Evolutionary conservation across 116 monocot species (phyloP).

Genomic region (Trichopus zeylanicus): DNA sequence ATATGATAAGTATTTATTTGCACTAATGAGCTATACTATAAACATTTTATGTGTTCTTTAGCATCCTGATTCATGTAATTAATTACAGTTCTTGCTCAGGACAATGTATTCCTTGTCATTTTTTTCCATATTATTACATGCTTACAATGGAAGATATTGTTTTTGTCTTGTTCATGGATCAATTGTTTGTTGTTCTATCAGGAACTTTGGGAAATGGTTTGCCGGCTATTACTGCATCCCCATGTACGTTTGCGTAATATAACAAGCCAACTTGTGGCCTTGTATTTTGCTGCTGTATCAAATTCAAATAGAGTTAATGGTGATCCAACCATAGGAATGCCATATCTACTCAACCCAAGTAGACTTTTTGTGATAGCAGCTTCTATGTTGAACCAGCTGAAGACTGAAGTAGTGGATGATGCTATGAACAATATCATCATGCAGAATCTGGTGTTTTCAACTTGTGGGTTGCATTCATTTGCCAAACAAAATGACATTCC

Average conservation of each 20-base stretch:
- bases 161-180: background rate
- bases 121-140: background rate
- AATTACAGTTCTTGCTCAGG: too few species aligned
- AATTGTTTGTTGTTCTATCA: constrained; percentile 16
- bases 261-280: constrained; percentile 56
- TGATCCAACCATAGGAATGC: background rate
- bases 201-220: constrained; percentile 58
- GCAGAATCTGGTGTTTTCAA: constrained; percentile 59
- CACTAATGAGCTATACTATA: too few species aligned
- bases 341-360: constrained; percentile 48
- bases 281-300: constrained; percentile 55
- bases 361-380: constrained; percentile 55
- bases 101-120: too few species aligned
- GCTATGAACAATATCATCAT: constrained; percentile 37
- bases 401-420: constrained; percentile 25
- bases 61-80: too few species aligned
- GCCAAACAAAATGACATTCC: constrained; percentile 21
- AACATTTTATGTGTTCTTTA: too few species aligned
- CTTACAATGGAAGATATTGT: background rate
- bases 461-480: constrained; percentile 59
- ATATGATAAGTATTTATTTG: too few species aligned
- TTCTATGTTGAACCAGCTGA: constrained; percentile 59
- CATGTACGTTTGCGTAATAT: constrained; percentile 52
- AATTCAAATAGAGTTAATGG: constrained; percentile 9
- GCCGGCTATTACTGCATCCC: constrained; percentile 68